phyloP scores from a whole-genome alignment of 495 filamentous ascomycete genomes.

The Neurospora africana region DNA sequence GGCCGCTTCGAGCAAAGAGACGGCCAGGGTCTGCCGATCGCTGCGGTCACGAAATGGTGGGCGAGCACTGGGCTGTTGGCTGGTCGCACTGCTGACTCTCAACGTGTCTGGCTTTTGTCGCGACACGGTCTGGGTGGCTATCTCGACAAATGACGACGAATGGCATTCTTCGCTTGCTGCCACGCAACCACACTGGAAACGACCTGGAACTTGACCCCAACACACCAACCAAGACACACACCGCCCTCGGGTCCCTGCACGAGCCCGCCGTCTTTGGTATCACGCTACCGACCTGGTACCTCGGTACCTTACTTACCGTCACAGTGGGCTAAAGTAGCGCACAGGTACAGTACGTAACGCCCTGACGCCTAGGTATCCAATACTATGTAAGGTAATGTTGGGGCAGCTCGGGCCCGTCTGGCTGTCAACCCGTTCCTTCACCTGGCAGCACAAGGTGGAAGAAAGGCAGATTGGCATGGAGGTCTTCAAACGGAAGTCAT shows the following conservation, averaged over 20 bases:
- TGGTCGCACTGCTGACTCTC: neutral
- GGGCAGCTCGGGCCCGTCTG: neutral
- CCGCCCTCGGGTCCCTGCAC: neutral
- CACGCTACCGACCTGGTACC: neutral
- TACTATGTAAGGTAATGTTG: neutral
- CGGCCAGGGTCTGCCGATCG: slow-evolving; percentile 4
- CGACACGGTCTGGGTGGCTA: slow-evolving; percentile 12
- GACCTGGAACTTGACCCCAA: neutral
- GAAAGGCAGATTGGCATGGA: neutral
- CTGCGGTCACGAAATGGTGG: slow-evolving; percentile 8
- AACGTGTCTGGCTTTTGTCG: slow-evolving; percentile 3
- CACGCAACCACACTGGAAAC: slow-evolving; percentile 9
- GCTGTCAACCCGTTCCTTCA: neutral
- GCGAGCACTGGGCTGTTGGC: slow-evolving; percentile 15
- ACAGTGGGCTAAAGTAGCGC: neutral
- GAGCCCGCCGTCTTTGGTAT: neutral
- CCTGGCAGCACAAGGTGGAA: neutral
- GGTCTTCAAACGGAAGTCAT: neutral
- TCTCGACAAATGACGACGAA: slow-evolving; percentile 18
- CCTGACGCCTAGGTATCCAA: neutral
- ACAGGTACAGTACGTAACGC: neutral
- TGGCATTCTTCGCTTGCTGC: slow-evolving; percentile 12
- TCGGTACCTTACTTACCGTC: neutral
- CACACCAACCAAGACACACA: neutral
- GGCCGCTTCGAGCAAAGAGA: slow-evolving; percentile 7